phyloP scores from a whole-genome alignment of 1,139 yeast genomes.

The Arxiozyma bovina region DNA sequence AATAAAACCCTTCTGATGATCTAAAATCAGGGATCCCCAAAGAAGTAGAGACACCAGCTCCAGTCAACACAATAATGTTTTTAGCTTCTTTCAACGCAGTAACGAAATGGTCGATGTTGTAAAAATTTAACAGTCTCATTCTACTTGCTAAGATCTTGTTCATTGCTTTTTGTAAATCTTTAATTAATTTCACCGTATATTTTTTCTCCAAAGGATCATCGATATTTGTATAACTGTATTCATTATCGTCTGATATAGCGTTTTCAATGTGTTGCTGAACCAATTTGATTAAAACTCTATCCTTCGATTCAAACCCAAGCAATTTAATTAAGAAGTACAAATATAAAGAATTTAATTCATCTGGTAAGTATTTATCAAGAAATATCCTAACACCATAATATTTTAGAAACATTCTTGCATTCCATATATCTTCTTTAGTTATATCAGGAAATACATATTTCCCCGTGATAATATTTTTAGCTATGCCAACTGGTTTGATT shows the following conservation, averaged over 20 bases:
- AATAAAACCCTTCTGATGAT: constrained; percentile 79
- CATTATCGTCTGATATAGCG: constrained; percentile 9
- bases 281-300: constrained; percentile 33
- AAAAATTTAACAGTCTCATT: constrained; percentile 42
- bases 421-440: constrained; percentile 37
- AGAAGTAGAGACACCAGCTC: constrained; percentile 93
- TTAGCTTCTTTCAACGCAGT: constrained; percentile 44
- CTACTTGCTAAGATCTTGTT: constrained; percentile 48
- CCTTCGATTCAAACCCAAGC: constrained; percentile 46
- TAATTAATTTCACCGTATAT: constrained; percentile 41
- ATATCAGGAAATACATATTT: constrained; percentile 32
- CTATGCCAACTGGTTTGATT: constrained; percentile 19
- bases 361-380: constrained; percentile 52
- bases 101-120: constrained; percentile 51
- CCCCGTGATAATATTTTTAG: constrained; percentile 22
- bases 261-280: constrained; percentile 15
- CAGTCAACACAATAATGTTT: constrained; percentile 73
- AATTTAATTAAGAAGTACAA: constrained; percentile 41
- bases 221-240: constrained; percentile 16
- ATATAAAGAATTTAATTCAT: constrained; percentile 49
- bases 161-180: constrained; percentile 50
- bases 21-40: constrained; percentile 93
- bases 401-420: constrained; percentile 53
- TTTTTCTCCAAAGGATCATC: constrained; percentile 34
- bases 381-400: constrained; percentile 51